These are phyloP conservation scores for Fusarium coicis DNA, from an alignment of 2,329 filamentous ascomycete species.

Conservation along the genomic window DNA sequence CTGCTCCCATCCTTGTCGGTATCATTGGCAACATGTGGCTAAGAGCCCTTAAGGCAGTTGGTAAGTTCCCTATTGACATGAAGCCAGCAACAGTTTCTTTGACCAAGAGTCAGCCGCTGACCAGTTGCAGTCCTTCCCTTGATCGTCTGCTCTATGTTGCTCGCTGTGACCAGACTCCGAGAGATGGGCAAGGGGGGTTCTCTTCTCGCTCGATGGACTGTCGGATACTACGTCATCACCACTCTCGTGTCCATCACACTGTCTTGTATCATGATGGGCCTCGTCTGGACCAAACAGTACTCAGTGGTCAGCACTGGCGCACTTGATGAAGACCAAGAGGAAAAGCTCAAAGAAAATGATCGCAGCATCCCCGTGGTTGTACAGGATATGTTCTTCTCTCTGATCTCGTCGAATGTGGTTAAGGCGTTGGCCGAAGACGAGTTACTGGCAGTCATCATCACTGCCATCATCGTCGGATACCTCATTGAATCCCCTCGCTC, in stretches of 20 bases:
- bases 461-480: constrained; percentile 58
- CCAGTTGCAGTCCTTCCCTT: constrained; percentile 57
- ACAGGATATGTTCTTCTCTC: constrained; percentile 59
- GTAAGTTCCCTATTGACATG: constrained; percentile 45
- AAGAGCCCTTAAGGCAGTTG: constrained; percentile 59
- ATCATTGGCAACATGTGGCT: constrained; percentile 64
- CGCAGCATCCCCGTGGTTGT: constrained; percentile 53
- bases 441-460: constrained; percentile 59
- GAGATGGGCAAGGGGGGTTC: constrained; percentile 57
- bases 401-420: constrained; percentile 62
- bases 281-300: constrained; percentile 62
- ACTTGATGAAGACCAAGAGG: constrained; percentile 2
- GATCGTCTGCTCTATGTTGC: constrained; percentile 63
- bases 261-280: constrained; percentile 57
- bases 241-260: constrained; percentile 61
- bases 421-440: constrained; percentile 57
- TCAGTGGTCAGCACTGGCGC: constrained; percentile 42
- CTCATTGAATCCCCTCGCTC: constrained; percentile 52
- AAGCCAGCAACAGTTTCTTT: neutral
- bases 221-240: constrained; percentile 61
- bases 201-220: constrained; percentile 59
- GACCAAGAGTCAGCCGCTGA: neutral
- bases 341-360: neutral
- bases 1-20: constrained; percentile 54
- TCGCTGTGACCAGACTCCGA: constrained; percentile 60